Conservation (phyloP, 2,329 filamentous ascomycete species). For the Raffaelea arxii region DNA sequence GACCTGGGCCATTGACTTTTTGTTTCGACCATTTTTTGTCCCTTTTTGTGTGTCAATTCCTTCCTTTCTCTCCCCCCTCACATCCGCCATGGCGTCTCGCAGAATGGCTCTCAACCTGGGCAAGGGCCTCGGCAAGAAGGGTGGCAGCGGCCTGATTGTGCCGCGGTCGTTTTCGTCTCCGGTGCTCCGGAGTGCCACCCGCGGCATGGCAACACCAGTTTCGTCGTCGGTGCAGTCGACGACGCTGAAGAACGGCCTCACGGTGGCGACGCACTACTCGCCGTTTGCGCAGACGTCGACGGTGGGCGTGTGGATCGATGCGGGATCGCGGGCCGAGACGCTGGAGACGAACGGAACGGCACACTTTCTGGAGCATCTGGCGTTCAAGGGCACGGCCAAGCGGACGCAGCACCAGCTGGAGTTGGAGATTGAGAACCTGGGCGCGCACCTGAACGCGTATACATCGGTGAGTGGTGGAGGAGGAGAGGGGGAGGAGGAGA, state of each 20-base stretch:
- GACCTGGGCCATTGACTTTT: background rate
- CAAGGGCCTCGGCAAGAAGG: slow-evolving; percentile 74
- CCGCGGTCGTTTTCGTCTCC: too few relatives aligned
- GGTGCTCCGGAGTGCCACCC: too few relatives aligned
- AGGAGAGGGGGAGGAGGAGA: background rate
- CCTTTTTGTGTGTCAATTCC: background rate
- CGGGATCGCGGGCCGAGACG: slow-evolving; percentile 95
- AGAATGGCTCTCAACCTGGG: slow-evolving; percentile 93
- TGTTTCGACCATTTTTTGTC: background rate
- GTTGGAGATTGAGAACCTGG: slow-evolving; percentile 99
- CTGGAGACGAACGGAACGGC: slow-evolving; percentile 98
- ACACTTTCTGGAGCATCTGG: slow-evolving; percentile 98
- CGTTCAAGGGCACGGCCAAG: slow-evolving; percentile 97
- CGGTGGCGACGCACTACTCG: slow-evolving; percentile 95
- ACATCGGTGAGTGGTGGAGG: slow-evolving; percentile 64
- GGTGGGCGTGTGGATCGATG: slow-evolving; percentile 98
- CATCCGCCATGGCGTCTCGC: slow-evolving; percentile 78
- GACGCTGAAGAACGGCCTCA: slow-evolving; percentile 94
- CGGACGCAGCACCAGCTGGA: slow-evolving; percentile 95
- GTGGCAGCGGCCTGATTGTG: slow-evolving; percentile 71
- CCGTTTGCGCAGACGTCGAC: slow-evolving; percentile 98
- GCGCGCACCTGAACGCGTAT: slow-evolving; percentile 97
- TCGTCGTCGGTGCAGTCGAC: slow-evolving; percentile 66
- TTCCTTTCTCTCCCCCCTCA: slow-evolving; percentile 20
- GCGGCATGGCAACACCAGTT: slow-evolving; percentile 85